phyloP scores from a whole-genome alignment of 78 protist species.

The Andalucia godoyi region DNA sequence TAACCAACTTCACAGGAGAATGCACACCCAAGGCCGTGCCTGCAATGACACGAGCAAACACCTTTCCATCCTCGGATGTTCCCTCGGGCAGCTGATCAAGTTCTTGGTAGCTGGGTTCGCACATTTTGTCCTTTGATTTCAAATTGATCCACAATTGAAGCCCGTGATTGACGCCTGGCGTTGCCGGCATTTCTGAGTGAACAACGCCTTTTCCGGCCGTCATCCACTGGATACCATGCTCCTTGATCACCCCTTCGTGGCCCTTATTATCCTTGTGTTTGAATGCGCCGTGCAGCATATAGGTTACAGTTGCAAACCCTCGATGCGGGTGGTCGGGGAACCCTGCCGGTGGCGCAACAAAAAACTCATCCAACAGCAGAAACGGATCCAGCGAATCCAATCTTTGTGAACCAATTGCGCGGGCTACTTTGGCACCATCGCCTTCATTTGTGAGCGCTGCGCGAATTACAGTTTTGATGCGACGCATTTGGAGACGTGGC shows the following conservation, averaged over 20 bases:
- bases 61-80: neutral
- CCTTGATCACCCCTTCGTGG: conserved; percentile 28
- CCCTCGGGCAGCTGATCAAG: conserved; percentile 13
- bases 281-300: conserved; percentile 40
- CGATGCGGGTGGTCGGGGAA: conserved; percentile 72
- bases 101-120: conserved; percentile 58
- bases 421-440: neutral
- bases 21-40: conserved; percentile 5
- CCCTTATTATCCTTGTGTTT: conserved; percentile 50
- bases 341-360: conserved; percentile 12
- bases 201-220: conserved; percentile 67
- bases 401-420: neutral
- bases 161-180: conserved; percentile 17
- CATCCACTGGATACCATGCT: conserved; percentile 63
- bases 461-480: too few relatives aligned
- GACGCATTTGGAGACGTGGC: too few relatives aligned
- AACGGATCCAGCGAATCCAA: conserved; percentile 35
- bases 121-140: conserved; percentile 52
- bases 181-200: conserved; percentile 47
- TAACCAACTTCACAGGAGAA: conserved; percentile 12
- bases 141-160: conserved; percentile 68
- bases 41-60: conserved; percentile 13
- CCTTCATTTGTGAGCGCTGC: neutral
- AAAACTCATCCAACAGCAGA: conserved; percentile 37
- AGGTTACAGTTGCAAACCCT: conserved; percentile 74